Base-by-base conservation (phyloP, 192 early-diverging fungal genomes). In the Diversispora epigaea region DNA sequence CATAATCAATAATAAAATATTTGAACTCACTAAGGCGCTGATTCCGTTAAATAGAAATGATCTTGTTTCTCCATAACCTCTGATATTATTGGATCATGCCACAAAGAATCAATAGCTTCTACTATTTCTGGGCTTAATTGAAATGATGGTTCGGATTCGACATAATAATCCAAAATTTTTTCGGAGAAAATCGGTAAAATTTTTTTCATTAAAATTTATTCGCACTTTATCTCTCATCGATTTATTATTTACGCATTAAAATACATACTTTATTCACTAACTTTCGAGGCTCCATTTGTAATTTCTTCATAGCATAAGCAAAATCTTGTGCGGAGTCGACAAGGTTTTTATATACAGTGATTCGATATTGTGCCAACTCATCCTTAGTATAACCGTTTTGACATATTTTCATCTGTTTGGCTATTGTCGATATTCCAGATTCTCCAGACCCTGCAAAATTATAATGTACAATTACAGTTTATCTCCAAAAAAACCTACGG, bases 321-420 rank as follows among this genome's bases (percentile, higher is more conserved):
- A 96, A 79, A 22, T 88, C 85, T 77, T 93, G 92, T 50, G 90
- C 91, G 69, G 90, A 92, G 75, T 95, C 94, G 39, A 97, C 83
- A 17, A 93, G 80, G 80, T 96, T 97, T 73, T 93, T 93, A 80
- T 91, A 93, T 62, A 97, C 88, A 4, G 93, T 94, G 67, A 90
- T 81, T 44, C 89, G 86, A 83, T 90, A 94, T 39, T 87, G 79
- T 60, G 86, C 82, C 44, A 93, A 78, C 76, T 96, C 95, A 25
- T 94, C 91, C 73, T 84, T 83, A 7, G 91, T 91, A 79, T 94
- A 96, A 9, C 94, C 95, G 68, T 93, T 91, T 80, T 95, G 93
- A 82, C 95, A 93, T 78, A 97, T 94, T 83, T 95, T 96, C 95
- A 97, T 97, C 80, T 97, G 95, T 77, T 97, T 97, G 15, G 96